Base-by-base conservation (phyloP, 176 grass and related monocot genomes). In the Thalia dealbata region DNA sequence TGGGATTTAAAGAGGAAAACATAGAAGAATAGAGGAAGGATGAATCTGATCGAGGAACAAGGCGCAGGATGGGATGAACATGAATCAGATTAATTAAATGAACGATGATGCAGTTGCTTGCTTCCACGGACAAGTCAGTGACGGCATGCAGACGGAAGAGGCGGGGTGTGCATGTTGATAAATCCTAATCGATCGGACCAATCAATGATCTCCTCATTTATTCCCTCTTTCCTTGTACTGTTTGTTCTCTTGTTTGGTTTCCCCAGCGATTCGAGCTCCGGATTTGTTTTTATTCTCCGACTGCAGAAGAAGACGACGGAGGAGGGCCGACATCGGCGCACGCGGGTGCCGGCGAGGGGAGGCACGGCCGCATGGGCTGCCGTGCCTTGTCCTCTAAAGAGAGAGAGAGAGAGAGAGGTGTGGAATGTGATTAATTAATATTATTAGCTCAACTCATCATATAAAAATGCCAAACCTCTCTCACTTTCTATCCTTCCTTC, bases 261-360 rank as follows among this genome's bases (percentile, higher is more conserved):
- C 18, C 15, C 18, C 18, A 16, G 51, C 18, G 13, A 3, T n/a
- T 58, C 18, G 16, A n/a, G 23, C 25, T 63, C 11, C 61, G 4
- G 10, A 6, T 69, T 43, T 69, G 46, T 35, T 24, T 38, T 66
- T 38, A 6, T 35, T 22, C 63, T 66, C 63, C 63, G 13, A 7
- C 28, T 14, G 14, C 63, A 66, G 63, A 66, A 30, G 1, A 12
- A 29, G 10, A 14, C 26, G 12, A 12, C 0, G 10, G 45, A 11
- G 0, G 3, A 9, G 45, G 46, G 9, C 13, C 10, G 69, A 52
- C 46, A 72, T 14, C 3, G 69, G 70, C 26, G 70, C 70, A 56
- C 70, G 50, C 70, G 50, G 19, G 19, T 73, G 70, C 70, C 70
- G 70, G 50, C 3, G 26, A 55, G 51, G 46, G 50, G 23, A 73